Evolutionary conservation across 768 basidiomycete genomes (phyloP), one percentile per base, ranked within the genome.

Genomic region (Macrocybe gigantea): DNA sequence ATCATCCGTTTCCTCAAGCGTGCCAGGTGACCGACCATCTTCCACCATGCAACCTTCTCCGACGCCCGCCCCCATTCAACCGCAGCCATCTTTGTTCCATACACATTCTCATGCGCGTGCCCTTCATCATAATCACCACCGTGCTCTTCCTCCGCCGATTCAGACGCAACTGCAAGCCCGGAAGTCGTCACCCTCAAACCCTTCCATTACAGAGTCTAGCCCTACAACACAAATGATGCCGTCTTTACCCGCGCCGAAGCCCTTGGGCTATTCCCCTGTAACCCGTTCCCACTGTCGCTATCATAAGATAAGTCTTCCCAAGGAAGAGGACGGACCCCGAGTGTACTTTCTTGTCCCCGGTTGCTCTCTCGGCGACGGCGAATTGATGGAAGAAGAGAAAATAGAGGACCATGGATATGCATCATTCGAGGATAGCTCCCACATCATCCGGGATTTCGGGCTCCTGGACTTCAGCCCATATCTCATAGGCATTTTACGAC

Each of bases 261-360:
- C 38, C 2, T 57, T 45, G 34, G 54, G 63, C 9, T 71, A 64
- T 46, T 73, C 80, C 2, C 81, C 79, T 0, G 74, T 79, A 6
- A 85, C 83, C 11, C 77, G 85, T 5, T 85, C 85, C 3, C 74
- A 85, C 45, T 87, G 85, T 54, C 79, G 80, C 36, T 87, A 80
- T 60, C 83, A 81, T 57, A 79, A 75, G 50, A 81, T 87, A 56
- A 82, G 80, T 52, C 59, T 87, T 14, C 82, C 82, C 1, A 67
- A 64, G 35, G 74, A 75, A 47, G 78, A 80, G 45, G 67, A 69
- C 31, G 73, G 75, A 4, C 71, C 69, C 32, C 75, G 78, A 6
- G 64, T 82, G n/a, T 73, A 56, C 53, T 87, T 87, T 63, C 70
- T 85, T 31, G 80, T 85, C 5, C 85, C 85, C 0, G 82, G 82